Conservation (phyloP, 2,329 filamentous ascomycete species). For the Arachnomyces sp. region DNA sequence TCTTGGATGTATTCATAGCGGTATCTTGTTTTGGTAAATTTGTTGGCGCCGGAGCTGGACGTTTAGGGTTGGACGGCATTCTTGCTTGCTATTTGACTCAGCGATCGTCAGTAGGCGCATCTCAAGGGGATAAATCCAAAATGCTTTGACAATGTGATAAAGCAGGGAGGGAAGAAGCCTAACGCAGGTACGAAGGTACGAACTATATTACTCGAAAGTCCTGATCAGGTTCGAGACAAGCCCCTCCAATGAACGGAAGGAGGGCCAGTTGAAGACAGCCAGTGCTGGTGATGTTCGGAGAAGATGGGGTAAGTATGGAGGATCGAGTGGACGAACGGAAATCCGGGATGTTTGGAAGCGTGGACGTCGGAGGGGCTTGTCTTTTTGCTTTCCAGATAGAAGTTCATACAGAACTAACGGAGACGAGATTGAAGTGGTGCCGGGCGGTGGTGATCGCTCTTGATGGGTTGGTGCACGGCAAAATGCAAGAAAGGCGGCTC, state of each 20-base stretch:
- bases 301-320: constrained; percentile 4
- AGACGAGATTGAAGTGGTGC: too few relatives aligned
- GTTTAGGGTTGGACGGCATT: constrained; percentile 16
- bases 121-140: too few relatives aligned
- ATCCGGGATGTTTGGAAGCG: neutral
- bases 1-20: constrained; percentile 7
- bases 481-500: constrained; percentile 9
- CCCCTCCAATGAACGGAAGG: neutral
- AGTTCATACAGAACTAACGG: too few relatives aligned
- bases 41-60: constrained; percentile 10
- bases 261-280: too few relatives aligned
- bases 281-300: constrained; percentile 6
- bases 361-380: constrained; percentile 2
- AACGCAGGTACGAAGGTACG: neutral
- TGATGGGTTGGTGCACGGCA: constrained; percentile 12
- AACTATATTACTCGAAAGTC: neutral
- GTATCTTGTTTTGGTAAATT: constrained; percentile 7
- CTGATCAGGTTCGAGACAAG: neutral
- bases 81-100: constrained; percentile 3
- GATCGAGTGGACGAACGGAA: constrained; percentile 13
- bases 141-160: too few relatives aligned
- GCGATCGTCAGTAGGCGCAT: neutral
- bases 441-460: neutral
- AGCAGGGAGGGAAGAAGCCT: neutral
- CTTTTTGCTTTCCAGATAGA: constrained; percentile 6